Percentiles rank a stretch among this genome's conserved stretches.
These are phyloP conservation scores for Zygosaccharomyces gambellarensis DNA, from an alignment of 805 yeast genomes.

Conservation along the genomic window DNA sequence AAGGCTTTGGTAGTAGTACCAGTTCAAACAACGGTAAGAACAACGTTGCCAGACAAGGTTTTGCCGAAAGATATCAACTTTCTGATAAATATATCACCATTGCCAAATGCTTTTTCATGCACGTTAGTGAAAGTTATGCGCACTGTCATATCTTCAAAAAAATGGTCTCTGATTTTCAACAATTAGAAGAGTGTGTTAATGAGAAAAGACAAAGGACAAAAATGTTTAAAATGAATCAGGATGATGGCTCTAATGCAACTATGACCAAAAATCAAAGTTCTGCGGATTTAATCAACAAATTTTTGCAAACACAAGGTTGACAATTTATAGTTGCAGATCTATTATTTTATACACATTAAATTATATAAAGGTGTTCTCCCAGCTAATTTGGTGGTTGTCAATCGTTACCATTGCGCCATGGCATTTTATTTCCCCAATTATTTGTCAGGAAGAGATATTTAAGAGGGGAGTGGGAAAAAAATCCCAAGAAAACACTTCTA, in stretches of 20 bases:
- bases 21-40: neutral
- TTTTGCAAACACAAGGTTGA: slow-evolving; percentile 7
- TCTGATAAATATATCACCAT: slow-evolving; percentile 28
- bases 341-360: neutral
- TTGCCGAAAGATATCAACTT: slow-evolving; percentile 29
- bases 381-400: no score
- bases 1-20: neutral
- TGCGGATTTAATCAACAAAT: slow-evolving; percentile 6
- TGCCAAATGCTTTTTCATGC: slow-evolving; percentile 26
- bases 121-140: slow-evolving; percentile 22
- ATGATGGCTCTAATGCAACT: neutral
- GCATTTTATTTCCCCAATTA: neutral
- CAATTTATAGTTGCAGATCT: neutral
- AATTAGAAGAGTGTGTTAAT: slow-evolving; percentile 20
- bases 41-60: slow-evolving; percentile 20
- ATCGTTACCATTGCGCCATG: neutral
- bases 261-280: slow-evolving; percentile 4
- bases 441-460: no score
- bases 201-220: slow-evolving; percentile 1
- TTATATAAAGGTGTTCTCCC: neutral
- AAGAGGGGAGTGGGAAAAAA: neutral
- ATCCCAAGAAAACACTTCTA: no score
- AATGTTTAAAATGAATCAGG: neutral
- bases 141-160: slow-evolving; percentile 29
- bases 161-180: slow-evolving; percentile 24